Base-by-base conservation (phyloP, 495 filamentous ascomycete genomes). In the Aspergillus panamensis region DNA sequence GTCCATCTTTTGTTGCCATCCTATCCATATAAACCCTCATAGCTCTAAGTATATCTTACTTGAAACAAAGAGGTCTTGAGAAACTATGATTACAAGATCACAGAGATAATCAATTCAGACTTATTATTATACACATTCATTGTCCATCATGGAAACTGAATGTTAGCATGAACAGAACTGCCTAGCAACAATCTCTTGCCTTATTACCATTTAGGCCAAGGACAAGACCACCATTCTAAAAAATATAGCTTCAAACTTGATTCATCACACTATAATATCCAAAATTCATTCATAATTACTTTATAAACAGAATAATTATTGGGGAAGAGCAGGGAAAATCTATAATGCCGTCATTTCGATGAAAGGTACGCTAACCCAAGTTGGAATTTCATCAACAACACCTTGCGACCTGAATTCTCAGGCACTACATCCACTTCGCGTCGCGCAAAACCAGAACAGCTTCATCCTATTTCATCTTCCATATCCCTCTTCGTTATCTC, bases 351-450 rank as follows among this genome's bases (percentile, higher is more conserved):
- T 37, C 14, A 21, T 3, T 47, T 6, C 7, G 29, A 29, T 25
- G 40, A 16, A 14, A n/a, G 20, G 6, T 9, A 29, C 8, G 9
- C 52, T 56, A 62, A 55, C 60, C 60, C 19, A 39, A 62, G 48
- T 3, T 20, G 32, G 60, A 21, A 59, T 6, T 37, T 51, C 17
- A 31, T 62, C 53, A 62, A 62, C 60, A 62, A 51, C 16, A 10
- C 16, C 16, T 8, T 45, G 37, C n/a, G 17, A 45, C 60, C 60
- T 62, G 43, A 55, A 29, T 32, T 16, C 6, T 35, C 29, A 54
- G 60, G 55, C 60, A 33, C 7, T 21, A 48, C 40, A 37, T 33
- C 32, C 21, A 50, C 45, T 20, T 25, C 51, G 52, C 54, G 43
- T 60, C 61, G 53, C 57, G 53, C 37, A 40, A 14, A 6, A 20